A percentile compares a stretch with the other conserved stretches of the same genome.
phyloP scores from a whole-genome alignment of 352 stramenopile species.

The Phytophthora citrophthora region DNA sequence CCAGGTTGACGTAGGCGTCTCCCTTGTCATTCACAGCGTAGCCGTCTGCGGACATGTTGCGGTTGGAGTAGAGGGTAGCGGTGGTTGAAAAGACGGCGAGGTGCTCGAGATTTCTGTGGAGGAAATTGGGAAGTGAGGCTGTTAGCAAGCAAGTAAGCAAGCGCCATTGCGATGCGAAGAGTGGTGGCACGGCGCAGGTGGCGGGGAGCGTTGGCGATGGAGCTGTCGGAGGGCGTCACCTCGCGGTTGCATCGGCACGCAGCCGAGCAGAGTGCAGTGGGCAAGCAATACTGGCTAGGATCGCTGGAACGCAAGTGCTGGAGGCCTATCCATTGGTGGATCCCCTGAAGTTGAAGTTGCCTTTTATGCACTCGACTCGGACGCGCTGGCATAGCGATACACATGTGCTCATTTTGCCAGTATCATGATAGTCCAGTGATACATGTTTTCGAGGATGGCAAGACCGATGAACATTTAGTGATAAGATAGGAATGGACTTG shows the following conservation, averaged over 20 bases:
- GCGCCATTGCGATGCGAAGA: background rate
- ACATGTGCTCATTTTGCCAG: no score
- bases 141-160: background rate
- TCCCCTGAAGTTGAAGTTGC: slow-evolving; percentile 12
- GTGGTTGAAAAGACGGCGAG: background rate
- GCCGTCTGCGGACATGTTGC: slow-evolving; percentile 16
- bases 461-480: background rate
- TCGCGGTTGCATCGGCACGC: slow-evolving; percentile 12
- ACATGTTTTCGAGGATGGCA: no score
- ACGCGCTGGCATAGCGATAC: no score
- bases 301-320: slow-evolving; percentile 8
- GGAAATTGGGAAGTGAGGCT: slow-evolving; percentile 11
- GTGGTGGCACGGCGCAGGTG: background rate
- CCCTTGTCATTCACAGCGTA: slow-evolving; percentile 22
- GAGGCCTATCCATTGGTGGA: slow-evolving; percentile 9
- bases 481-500: background rate
- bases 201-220: background rate
- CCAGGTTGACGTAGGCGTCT: slow-evolving; percentile 23
- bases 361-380: background rate
- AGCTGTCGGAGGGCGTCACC: background rate
- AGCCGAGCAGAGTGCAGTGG: background rate
- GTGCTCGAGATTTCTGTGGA: slow-evolving; percentile 29
- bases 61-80: background rate
- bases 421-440: no score
- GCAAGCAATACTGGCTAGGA: background rate